Evolutionary conservation across 2,329 filamentous ascomycete genomes (phyloP).

Genomic region (Microsporum canis): DNA sequence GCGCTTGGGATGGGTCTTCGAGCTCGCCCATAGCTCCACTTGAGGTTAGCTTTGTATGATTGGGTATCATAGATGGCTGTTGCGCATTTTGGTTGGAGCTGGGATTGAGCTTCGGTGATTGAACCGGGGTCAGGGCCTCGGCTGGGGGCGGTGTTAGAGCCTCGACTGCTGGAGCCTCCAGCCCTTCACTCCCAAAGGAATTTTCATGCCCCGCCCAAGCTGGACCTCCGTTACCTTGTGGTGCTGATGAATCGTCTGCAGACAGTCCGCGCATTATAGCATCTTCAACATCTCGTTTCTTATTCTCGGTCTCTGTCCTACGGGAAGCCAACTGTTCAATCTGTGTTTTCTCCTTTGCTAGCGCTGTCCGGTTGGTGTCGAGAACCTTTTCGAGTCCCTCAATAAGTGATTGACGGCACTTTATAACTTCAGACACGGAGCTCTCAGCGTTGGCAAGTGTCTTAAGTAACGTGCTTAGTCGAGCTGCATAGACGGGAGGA

Average conservation of each 20-base stretch:
- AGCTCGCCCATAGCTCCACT: neutral
- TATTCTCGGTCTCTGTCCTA: slow-evolving; percentile 61
- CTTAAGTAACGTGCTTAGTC: slow-evolving; percentile 80
- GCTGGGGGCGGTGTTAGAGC: slow-evolving; percentile 60
- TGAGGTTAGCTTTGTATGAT: neutral
- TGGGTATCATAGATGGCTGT: neutral
- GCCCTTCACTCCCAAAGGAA: neutral
- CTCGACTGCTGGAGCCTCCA: slow-evolving; percentile 17
- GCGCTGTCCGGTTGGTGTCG: slow-evolving; percentile 56
- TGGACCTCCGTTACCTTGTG: slow-evolving; percentile 27
- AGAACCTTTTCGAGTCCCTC: slow-evolving; percentile 72
- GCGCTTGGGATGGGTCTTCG: neutral
- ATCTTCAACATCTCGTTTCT: slow-evolving; percentile 81
- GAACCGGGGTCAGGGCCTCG: slow-evolving; percentile 63
- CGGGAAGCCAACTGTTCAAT: slow-evolving; percentile 54
- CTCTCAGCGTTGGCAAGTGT: slow-evolving; percentile 77
- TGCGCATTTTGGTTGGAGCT: neutral
- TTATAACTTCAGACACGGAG: slow-evolving; percentile 79
- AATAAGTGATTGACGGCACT: slow-evolving; percentile 67
- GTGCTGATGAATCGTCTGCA: slow-evolving; percentile 44
- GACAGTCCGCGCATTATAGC: slow-evolving; percentile 77
- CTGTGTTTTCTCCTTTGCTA: slow-evolving; percentile 58
- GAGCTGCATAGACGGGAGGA: slow-evolving; percentile 81
- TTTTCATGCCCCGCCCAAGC: slow-evolving; percentile 5
- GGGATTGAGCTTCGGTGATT: slow-evolving; percentile 32